phyloP scores from a whole-genome alignment of 2,329 filamentous ascomycete species.

The Fusarium lateritium region DNA sequence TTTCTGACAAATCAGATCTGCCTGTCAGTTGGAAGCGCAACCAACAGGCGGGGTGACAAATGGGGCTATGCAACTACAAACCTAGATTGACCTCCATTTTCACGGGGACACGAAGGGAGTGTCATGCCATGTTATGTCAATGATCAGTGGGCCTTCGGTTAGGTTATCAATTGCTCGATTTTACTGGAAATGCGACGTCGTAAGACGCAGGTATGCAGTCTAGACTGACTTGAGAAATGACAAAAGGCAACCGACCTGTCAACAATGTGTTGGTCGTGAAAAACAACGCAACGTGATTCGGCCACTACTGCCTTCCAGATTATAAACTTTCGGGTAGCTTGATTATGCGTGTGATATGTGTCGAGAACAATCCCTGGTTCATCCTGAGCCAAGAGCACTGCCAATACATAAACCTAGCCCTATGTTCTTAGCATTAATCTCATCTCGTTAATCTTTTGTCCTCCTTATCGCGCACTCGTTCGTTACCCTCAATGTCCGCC shows the following conservation, averaged over 20 bases:
- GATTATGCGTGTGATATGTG: background rate
- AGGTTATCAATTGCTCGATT: no score
- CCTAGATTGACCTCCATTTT: no score
- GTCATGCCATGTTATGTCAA: no score
- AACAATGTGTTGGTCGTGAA: background rate
- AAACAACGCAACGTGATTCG: background rate
- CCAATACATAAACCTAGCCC: constrained; percentile 3
- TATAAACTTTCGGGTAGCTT: background rate
- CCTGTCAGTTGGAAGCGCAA: background rate
- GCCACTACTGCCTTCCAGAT: background rate
- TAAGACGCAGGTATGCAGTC: no score
- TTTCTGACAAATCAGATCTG: background rate
- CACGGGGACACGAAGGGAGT: no score
- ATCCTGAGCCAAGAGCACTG: background rate
- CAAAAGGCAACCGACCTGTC: no score
- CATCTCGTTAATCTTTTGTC: background rate
- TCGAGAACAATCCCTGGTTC: background rate
- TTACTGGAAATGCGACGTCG: no score
- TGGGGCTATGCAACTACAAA: no score
- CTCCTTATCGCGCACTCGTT: background rate
- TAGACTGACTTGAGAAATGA: no score
- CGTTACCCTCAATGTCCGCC: constrained; percentile 23
- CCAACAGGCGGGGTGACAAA: no score
- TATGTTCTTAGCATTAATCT: background rate
- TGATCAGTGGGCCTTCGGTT: no score